Evolutionary conservation across 2,329 filamentous ascomycete species (phyloP), one percentile per base, ranked within the genome.

Genomic region (Aspergillus thermomutatus): DNA sequence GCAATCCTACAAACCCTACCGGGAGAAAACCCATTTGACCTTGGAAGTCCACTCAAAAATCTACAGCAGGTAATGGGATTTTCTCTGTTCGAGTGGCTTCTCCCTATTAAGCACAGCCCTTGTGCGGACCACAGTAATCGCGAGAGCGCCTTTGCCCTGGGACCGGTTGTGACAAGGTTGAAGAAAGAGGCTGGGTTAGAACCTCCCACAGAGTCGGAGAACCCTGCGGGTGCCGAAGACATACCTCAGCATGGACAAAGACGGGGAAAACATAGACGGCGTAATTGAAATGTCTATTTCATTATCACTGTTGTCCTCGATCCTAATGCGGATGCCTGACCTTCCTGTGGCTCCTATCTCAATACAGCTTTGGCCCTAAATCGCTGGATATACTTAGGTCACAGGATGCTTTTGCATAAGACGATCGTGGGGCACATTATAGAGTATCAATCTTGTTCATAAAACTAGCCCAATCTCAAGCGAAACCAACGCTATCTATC

Each of bases 1-100:
- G 91, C 90, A 11, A 88, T 97, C 43, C 78, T 97, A 1, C 82
- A 84, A 59, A 90, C 89, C 0, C 79, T 85, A 3, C 82, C 84
- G 0, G 87, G 90, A 9, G 87, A 94, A 64, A 96, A 96, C 64
- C 91, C 91, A 0, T 99, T 91, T 87, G 85, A 96, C 65, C 77
- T 94, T 0, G 90, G 89, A 1, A 77, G 72, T 28, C 75, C 76
- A 8, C 80, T 83, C 60, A 75, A 79, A 27, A 97, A 97, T 68
- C 87, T 92, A 76, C 84, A 85, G 61, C 83, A 87, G 14, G 84
- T 97, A 25, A 91, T 99, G 87, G 93, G 93, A 0, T 75, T 82
- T 49, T 83, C 76, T 21, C 61, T 86, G 2, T 59, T 87, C 14
- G 89, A 96, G 58, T 97, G 92, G 92, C 68, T 96, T 11, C 75